Conservation (phyloP, 352 stramenopile genomes). For the Pythium rishiriense region DNA sequence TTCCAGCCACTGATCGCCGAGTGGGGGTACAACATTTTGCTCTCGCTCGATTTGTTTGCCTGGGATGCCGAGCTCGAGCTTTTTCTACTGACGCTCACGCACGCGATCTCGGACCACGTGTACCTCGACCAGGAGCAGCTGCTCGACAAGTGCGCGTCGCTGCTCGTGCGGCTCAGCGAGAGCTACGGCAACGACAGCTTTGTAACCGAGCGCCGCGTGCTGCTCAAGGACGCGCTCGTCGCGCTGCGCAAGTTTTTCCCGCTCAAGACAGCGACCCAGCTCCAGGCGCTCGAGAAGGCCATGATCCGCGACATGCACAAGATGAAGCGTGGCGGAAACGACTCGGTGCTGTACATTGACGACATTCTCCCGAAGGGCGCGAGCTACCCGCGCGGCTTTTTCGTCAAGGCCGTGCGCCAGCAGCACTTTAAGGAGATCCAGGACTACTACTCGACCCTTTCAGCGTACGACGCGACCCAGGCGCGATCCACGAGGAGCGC, state of each 20-base stretch:
- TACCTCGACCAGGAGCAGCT: slow-evolving; percentile 75
- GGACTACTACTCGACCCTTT: slow-evolving; percentile 63
- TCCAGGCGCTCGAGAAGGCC: slow-evolving; percentile 74
- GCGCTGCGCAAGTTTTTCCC: slow-evolving; percentile 78
- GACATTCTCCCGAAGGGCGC: slow-evolving; percentile 57
- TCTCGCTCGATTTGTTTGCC: slow-evolving; percentile 59
- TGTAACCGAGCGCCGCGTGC: slow-evolving; percentile 45
- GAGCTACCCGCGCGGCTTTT: slow-evolving; percentile 62
- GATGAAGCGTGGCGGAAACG: slow-evolving; percentile 65
- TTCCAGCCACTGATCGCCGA: slow-evolving; percentile 82
- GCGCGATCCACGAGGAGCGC: too few relatives aligned
- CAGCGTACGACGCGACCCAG: slow-evolving; percentile 32
- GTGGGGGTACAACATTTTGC: slow-evolving; percentile 86
- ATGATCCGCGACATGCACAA: slow-evolving; percentile 84
- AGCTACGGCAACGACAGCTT: slow-evolving; percentile 63
- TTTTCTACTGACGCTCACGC: slow-evolving; percentile 71
- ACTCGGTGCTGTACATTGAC: slow-evolving; percentile 74
- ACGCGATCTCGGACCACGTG: slow-evolving; percentile 65
- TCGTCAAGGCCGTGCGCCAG: slow-evolving; percentile 74
- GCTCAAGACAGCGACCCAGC: slow-evolving; percentile 66
- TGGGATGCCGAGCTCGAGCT: slow-evolving; percentile 84
- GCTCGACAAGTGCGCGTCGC: slow-evolving; percentile 48
- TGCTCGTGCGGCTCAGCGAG: slow-evolving; percentile 49
- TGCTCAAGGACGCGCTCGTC: slow-evolving; percentile 75
- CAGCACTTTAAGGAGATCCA: slow-evolving; percentile 87